Base-by-base conservation (phyloP, 2,329 filamentous ascomycete genomes). In the Ophiostoma triangulosporum region DNA sequence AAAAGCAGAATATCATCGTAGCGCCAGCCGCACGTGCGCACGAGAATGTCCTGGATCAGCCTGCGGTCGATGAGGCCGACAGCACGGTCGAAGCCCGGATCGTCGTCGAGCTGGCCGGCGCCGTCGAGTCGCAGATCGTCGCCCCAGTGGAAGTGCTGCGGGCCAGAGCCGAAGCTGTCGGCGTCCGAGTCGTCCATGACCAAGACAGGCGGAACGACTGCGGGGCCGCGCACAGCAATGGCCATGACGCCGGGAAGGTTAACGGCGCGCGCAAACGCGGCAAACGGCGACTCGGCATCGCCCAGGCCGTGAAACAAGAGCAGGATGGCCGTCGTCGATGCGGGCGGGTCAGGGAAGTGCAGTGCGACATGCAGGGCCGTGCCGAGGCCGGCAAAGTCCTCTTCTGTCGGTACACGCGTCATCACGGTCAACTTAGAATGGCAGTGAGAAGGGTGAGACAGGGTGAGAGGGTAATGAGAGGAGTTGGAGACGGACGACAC, bases 241-340 rank as follows among this genome's bases (percentile, higher is more conserved):
- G 81, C 81, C 54, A 83, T 76, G 51, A 89, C 89, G 62, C 89
- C 86, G 0, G 88, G 88, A 3, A 95, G 78, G 57, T 76, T 73
- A 57, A 95, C 69, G 60, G 79, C 80, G 54, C 73, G 72, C 20
- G 82, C 86, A 57, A 95, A 84, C 45, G 70, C 69, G 56, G 78
- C 75, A 65, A 93, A 94, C 33, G 85, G 74, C 3, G 65, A 62
- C 56, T 87, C 77, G 32, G 77, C 80, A 69, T 95, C 89, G 57
- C 89, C 89, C 12, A 95, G 77, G 58, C 88, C 88, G 67, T 95
- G 89, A 55, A 95, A 80, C 51, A 95, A 77, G 63, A 95, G 70
- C 57, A 95, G 79, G 60, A 94, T 74, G 61, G 90, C 84, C 43
- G 81, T 85, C 9, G 84, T 79, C 12, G 77, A 76, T 57, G 84